A percentile compares a stretch with the other conserved stretches of the same genome.
These are phyloP conservation scores for Podaxis pistillaris DNA, from an alignment of 768 basidiomycete species.

Conservation along the genomic window DNA sequence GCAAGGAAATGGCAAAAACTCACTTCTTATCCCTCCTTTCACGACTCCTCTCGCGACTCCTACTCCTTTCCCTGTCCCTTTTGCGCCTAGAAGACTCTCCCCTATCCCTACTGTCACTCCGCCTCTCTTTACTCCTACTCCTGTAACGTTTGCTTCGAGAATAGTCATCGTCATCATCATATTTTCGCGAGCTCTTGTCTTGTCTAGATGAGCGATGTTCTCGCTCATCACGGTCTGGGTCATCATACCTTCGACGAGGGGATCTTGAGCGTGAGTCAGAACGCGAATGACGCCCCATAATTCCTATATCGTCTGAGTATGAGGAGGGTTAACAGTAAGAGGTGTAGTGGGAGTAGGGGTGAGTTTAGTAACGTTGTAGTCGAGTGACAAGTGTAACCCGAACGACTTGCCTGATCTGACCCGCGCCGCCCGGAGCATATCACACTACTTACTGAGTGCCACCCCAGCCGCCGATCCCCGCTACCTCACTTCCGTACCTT, in stretches of 20 bases:
- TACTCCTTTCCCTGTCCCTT: conserved; percentile 33
- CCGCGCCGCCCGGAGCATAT: background rate
- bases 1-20: conserved; percentile 17
- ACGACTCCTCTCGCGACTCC: conserved; percentile 30
- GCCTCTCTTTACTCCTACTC: conserved; percentile 28
- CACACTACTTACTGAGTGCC: background rate
- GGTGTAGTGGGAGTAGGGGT: background rate
- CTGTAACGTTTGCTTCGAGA: conserved; percentile 28
- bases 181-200: conserved; percentile 24
- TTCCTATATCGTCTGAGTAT: conserved; percentile 6
- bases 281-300: conserved; percentile 50
- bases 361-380: background rate
- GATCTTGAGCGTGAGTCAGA: conserved; percentile 32
- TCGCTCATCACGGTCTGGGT: conserved; percentile 33
- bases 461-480: background rate
- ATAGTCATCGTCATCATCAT: conserved; percentile 30
- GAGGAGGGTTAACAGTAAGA: background rate
- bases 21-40: conserved; percentile 49
- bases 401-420: background rate
- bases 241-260: conserved; percentile 42
- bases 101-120: conserved; percentile 29
- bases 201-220: conserved; percentile 33
- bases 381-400: background rate
- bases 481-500: background rate
- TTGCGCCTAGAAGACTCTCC: conserved; percentile 25